Conservation (phyloP, 2,329 filamentous ascomycete genomes). For the Penicillium sp. region DNA sequence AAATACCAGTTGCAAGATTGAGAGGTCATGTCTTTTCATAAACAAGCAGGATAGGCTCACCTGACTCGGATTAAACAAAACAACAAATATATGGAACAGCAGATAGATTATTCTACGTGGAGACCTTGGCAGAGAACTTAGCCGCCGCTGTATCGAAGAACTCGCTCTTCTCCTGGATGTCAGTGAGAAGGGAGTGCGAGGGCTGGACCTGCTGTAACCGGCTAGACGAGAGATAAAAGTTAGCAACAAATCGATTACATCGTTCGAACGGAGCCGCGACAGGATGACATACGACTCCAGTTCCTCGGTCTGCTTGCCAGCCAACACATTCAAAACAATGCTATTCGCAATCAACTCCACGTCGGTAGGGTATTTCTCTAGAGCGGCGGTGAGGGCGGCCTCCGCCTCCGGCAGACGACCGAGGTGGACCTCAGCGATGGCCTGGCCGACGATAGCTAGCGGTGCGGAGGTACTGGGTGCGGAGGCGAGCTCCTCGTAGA, state of each 20-base stretch:
- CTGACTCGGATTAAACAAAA: conserved; percentile 17
- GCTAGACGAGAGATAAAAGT: conserved; percentile 15
- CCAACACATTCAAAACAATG: conserved; percentile 67
- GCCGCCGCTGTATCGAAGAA: conserved; percentile 75
- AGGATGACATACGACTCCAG: conserved; percentile 50
- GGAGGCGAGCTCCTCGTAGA: conserved; percentile 91
- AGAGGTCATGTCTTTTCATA: conserved; percentile 22
- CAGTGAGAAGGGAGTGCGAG: conserved; percentile 61
- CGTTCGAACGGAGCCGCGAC: too few species aligned
- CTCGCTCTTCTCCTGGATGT: conserved; percentile 75
- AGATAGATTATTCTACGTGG: conserved; percentile 20
- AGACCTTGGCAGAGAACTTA: conserved; percentile 78
- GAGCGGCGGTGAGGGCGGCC: conserved; percentile 69
- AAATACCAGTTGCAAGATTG: conserved; percentile 11
- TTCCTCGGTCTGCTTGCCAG: conserved; percentile 61
- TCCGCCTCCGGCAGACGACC: conserved; percentile 83
- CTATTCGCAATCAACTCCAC: conserved; percentile 72
- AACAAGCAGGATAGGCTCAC: conserved; percentile 16
- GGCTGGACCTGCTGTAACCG: conserved; percentile 48
- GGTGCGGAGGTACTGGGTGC: conserved; percentile 70
- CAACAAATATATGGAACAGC: conserved; percentile 13
- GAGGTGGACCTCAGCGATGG: conserved; percentile 82
- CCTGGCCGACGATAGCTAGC: conserved; percentile 72
- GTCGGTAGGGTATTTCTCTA: conserved; percentile 63
- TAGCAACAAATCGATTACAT: conserved; percentile 12